A percentile compares a stretch with the other conserved stretches of the same genome.
Evolutionary conservation across 169 alveolate genomes (phyloP).

Genomic region (Plasmodium gonderi): DNA sequence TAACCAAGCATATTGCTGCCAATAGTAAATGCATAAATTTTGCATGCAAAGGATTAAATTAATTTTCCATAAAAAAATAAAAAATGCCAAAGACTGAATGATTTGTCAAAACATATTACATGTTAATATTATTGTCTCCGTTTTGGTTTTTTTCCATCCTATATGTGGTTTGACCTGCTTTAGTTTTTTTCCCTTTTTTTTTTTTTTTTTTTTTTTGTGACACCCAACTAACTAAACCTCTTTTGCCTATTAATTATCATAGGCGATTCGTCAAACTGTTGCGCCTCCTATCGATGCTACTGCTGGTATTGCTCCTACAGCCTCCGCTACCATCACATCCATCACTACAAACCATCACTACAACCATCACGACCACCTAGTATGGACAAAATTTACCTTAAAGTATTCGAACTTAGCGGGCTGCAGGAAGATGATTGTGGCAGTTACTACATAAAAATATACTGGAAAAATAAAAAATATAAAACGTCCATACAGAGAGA

Average conservation of each 20-base stretch:
- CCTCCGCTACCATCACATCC: too few relatives aligned
- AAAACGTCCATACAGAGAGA: constrained; percentile 9
- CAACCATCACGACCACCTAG: too few relatives aligned
- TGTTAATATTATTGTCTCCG: background rate
- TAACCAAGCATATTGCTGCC: background rate
- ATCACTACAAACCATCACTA: too few relatives aligned
- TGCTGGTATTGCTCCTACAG: too few relatives aligned
- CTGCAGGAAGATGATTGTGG: background rate
- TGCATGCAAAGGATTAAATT: background rate
- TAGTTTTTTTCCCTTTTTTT: background rate
- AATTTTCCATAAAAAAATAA: background rate
- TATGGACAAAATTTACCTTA: constrained; percentile 41
- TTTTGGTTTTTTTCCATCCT: background rate
- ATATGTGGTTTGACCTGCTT: background rate
- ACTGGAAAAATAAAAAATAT: constrained; percentile 47
- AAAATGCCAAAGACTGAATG: background rate
- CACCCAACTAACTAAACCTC: background rate
- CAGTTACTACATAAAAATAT: constrained; percentile 33
- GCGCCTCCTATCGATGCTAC: too few relatives aligned
- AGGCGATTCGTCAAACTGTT: too few relatives aligned
- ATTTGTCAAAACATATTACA: background rate
- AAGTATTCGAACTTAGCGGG: constrained; percentile 13
- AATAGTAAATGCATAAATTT: background rate
- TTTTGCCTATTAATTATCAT: too few relatives aligned
- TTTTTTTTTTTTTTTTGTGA: background rate